Percentiles rank a stretch among this genome's conserved stretches.
Evolutionary conservation across 345 rosid species (phyloP).

Genomic region (Camelina laxa): DNA sequence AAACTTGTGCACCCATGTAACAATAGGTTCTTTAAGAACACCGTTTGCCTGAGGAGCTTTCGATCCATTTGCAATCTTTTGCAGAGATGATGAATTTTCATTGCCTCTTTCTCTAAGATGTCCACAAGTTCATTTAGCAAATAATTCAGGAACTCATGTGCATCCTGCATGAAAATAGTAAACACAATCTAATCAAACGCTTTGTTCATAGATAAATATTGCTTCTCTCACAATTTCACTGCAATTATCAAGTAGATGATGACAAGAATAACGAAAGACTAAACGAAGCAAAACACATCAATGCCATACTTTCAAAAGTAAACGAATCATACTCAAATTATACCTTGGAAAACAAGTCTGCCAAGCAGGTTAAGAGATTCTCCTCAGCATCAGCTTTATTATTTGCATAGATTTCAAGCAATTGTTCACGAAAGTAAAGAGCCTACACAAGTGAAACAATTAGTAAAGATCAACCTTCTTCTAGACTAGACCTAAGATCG

Average conservation of each 20-base stretch:
- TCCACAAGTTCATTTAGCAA: constrained; percentile 95
- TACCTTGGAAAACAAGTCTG: constrained; percentile 84
- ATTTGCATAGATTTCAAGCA: constrained; percentile 70
- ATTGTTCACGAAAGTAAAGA: constrained; percentile 89
- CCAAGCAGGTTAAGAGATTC: constrained; percentile 86
- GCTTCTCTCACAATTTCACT: not conserved
- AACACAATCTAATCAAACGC: not conserved
- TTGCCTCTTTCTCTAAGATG: constrained; percentile 65
- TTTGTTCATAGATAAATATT: not conserved
- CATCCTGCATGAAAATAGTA: constrained; percentile 63
- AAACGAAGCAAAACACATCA: constrained; percentile 1
- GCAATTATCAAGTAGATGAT: not conserved
- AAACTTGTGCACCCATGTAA: constrained; percentile 94
- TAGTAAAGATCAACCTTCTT: not conserved
- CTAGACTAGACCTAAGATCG: not conserved
- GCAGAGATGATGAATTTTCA: constrained; percentile 67
- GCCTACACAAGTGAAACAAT: constrained; percentile 55
- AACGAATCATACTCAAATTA: not conserved
- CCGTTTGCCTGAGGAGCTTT: constrained; percentile 64
- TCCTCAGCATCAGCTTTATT: constrained; percentile 80
- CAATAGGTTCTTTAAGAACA: constrained; percentile 71
- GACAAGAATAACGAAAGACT: not conserved
- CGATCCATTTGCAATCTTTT: constrained; percentile 68
- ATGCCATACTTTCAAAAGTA: not conserved
- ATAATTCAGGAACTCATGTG: constrained; percentile 93